phyloP scores from a whole-genome alignment of 345 rosid genomes.

The Eucalyptus melliodora region DNA sequence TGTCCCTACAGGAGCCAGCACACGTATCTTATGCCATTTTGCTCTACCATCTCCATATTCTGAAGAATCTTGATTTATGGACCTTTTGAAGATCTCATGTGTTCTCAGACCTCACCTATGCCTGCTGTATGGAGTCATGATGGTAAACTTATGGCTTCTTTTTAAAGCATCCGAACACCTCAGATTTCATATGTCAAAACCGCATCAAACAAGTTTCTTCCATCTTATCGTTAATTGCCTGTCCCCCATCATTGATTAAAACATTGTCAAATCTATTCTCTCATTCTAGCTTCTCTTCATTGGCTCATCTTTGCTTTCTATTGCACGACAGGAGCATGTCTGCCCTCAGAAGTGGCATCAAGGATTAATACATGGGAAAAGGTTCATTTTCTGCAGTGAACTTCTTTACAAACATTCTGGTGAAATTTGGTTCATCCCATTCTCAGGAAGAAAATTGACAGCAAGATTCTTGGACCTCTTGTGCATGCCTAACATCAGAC shows the following conservation, averaged over 20 bases:
- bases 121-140: neutral
- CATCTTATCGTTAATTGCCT: neutral
- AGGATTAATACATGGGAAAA: neutral
- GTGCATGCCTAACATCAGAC: neutral
- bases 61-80: neutral
- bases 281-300: neutral
- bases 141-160: neutral
- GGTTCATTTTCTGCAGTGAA: neutral
- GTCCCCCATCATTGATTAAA: neutral
- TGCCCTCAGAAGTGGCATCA: neutral
- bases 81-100: neutral
- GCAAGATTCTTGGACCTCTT: neutral
- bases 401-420: neutral
- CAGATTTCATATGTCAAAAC: neutral
- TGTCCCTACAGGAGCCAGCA: neutral
- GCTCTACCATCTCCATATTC: neutral
- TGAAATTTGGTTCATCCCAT: neutral
- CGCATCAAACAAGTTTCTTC: neutral
- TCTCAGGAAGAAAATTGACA: neutral
- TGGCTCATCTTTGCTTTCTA: neutral
- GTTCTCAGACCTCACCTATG: neutral
- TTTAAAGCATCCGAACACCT: neutral
- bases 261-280: neutral
- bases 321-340: neutral
- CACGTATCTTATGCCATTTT: neutral